These are phyloP conservation scores for Psilocybe sp. DNA, from an alignment of 768 basidiomycete genomes.

Conservation along the genomic window DNA sequence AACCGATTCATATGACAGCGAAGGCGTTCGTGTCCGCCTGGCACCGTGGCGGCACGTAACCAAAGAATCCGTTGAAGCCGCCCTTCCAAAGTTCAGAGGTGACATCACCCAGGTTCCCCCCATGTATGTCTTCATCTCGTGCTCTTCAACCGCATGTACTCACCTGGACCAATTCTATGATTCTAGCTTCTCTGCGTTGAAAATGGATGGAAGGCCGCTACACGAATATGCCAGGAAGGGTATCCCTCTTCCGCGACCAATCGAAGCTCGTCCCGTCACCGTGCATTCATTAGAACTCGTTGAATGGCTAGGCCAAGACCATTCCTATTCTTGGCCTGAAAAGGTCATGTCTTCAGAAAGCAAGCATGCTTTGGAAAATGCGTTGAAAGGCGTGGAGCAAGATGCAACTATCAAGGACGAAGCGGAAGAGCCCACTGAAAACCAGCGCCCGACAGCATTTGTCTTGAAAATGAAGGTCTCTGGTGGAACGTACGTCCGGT, in stretches of 20 bases:
- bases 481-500: constrained; percentile 95
- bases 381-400: constrained; percentile 51
- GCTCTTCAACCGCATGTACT: not conserved
- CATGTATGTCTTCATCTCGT: constrained; percentile 52
- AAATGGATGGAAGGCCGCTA: constrained; percentile 95
- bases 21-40: constrained; percentile 76
- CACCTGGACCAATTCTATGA: constrained; percentile 4
- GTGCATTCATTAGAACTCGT: constrained; percentile 79
- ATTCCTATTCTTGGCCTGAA: constrained; percentile 74
- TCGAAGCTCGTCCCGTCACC: constrained; percentile 80
- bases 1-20: constrained; percentile 91
- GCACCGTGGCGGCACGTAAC: constrained; percentile 87
- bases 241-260: constrained; percentile 90
- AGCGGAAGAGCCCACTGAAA: constrained; percentile 24
- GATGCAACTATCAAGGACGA: constrained; percentile 38
- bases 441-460: constrained; percentile 68
- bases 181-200: constrained; percentile 90
- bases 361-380: constrained; percentile 62
- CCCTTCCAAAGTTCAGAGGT: constrained; percentile 74
- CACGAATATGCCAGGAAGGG: constrained; percentile 95
- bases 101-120: constrained; percentile 90
- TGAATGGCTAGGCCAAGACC: constrained; percentile 76
- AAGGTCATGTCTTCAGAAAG: constrained; percentile 67
- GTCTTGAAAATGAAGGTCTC: constrained; percentile 91
- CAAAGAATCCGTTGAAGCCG: constrained; percentile 64